These are phyloP conservation scores for Verruconis gallopava DNA, from an alignment of 2,329 filamentous ascomycete genomes.

Conservation along the genomic window DNA sequence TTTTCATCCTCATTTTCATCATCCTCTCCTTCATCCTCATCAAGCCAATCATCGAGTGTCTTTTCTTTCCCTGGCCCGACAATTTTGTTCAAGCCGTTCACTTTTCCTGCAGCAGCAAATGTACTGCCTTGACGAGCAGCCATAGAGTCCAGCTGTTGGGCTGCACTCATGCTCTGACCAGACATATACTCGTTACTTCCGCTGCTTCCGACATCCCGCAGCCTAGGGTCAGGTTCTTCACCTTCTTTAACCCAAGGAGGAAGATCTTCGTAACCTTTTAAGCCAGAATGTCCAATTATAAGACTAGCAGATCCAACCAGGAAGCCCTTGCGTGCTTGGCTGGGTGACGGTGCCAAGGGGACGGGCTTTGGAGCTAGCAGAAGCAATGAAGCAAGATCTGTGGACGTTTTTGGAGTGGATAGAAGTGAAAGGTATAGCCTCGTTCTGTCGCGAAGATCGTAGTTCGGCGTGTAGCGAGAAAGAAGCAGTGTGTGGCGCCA, in stretches of 20 bases:
- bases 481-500: conserved; percentile 80
- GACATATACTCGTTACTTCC: no score
- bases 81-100: conserved; percentile 26
- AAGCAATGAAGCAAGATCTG: conserved; percentile 78
- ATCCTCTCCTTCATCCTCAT: conserved; percentile 36
- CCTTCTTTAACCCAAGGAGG: conserved; percentile 78
- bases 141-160: conserved; percentile 50
- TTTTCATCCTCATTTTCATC: conserved; percentile 46
- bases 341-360: conserved; percentile 79
- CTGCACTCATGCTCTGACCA: conserved; percentile 37
- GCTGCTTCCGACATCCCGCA: conserved; percentile 46
- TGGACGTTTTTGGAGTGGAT: conserved; percentile 50
- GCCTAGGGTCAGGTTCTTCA: conserved; percentile 60
- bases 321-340: conserved; percentile 65
- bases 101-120: conserved; percentile 20
- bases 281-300: conserved; percentile 64
- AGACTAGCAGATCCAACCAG: conserved; percentile 75
- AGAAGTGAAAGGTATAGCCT: conserved; percentile 80
- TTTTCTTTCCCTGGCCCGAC: conserved; percentile 53
- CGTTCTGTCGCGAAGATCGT: conserved; percentile 83
- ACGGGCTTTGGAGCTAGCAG: conserved; percentile 90
- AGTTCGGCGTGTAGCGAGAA: conserved; percentile 85
- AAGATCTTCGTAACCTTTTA: conserved; percentile 66
- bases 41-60: conserved; percentile 64
- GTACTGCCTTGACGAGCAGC: conserved; percentile 25